A percentile compares a stretch with the other conserved stretches of the same genome.
These are phyloP conservation scores for Chlorella sp. DNA, from an alignment of 139 green algal species.

Conservation along the genomic window DNA sequence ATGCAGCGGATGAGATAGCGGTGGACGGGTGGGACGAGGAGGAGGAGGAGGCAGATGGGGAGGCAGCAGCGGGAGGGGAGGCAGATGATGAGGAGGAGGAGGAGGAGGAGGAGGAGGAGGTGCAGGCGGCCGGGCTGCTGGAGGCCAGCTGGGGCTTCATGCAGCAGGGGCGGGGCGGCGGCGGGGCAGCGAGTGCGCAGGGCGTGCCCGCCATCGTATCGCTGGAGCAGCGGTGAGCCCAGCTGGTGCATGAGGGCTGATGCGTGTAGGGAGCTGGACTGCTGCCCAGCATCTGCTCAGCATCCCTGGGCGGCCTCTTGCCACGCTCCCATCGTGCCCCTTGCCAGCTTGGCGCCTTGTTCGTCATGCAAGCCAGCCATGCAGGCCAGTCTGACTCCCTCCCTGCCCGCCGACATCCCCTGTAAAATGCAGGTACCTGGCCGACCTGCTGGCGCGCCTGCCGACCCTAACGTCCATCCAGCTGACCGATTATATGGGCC, in stretches of 20 bases:
- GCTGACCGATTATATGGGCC: slow-evolving; percentile 32
- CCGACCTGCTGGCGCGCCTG: slow-evolving; percentile 4
- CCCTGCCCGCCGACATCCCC: too few relatives aligned
- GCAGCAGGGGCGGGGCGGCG: background rate
- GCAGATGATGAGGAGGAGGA: background rate
- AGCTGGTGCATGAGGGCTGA: background rate
- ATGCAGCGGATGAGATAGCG: background rate
- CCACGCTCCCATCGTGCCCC: too few relatives aligned
- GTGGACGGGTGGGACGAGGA: background rate
- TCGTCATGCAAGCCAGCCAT: too few relatives aligned
- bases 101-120: background rate
- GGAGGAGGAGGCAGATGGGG: background rate
- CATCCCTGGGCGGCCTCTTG: too few relatives aligned
- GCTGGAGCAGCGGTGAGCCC: slow-evolving; percentile 20
- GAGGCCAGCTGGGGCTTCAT: slow-evolving; percentile 33
- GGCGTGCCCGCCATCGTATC: background rate
- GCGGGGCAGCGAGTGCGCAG: background rate
- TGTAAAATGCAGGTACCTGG: slow-evolving; percentile 32
- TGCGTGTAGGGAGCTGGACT: too few relatives aligned
- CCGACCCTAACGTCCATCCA: slow-evolving; percentile 13
- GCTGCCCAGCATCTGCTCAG: too few relatives aligned
- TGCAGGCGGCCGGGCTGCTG: background rate
- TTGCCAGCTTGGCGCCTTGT: too few relatives aligned
- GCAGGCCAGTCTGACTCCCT: too few relatives aligned
- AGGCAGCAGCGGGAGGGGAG: too few relatives aligned